phyloP scores from a whole-genome alignment of 306 rosid species.

The Cicer chorassanicum region DNA sequence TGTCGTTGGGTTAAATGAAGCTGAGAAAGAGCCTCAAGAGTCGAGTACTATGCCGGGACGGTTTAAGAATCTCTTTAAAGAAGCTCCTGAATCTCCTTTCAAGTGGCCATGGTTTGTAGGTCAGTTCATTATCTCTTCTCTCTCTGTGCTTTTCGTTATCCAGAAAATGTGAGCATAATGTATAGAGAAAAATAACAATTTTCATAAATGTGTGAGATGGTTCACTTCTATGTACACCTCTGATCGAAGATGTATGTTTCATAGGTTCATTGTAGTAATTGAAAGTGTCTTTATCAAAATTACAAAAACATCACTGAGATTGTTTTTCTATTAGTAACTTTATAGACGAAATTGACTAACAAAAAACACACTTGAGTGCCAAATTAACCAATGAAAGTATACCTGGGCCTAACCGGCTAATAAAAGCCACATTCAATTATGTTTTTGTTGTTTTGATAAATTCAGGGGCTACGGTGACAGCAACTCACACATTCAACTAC shows the following conservation, averaged over 20 bases:
- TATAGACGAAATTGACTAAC: too few species aligned
- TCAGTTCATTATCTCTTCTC: slow-evolving; percentile 24
- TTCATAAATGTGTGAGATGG: too few species aligned
- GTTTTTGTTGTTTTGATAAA: background rate
- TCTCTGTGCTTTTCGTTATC: slow-evolving; percentile 32
- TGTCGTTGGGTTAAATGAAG: slow-evolving; percentile 49
- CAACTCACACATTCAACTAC: background rate
- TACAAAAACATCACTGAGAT: too few species aligned
- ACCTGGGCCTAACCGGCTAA: background rate
- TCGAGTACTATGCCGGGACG: slow-evolving; percentile 81
- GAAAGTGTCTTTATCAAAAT: too few species aligned
- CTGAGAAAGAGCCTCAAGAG: slow-evolving; percentile 61
- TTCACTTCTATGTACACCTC: too few species aligned
- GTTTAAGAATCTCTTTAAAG: slow-evolving; percentile 69
- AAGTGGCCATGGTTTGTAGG: slow-evolving; percentile 92
- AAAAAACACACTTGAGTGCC: too few species aligned
- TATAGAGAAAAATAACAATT: too few species aligned
- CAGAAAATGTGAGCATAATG: background rate
- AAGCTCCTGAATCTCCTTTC: slow-evolving; percentile 74
- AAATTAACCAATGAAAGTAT: too few species aligned
- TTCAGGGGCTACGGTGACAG: background rate
- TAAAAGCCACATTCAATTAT: background rate
- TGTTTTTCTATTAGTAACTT: too few species aligned
- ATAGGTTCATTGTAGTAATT: too few species aligned
- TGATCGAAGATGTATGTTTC: too few species aligned